Base-by-base conservation (phyloP, 2,329 filamentous ascomycete species). In the Leptosphaerulina australis region DNA sequence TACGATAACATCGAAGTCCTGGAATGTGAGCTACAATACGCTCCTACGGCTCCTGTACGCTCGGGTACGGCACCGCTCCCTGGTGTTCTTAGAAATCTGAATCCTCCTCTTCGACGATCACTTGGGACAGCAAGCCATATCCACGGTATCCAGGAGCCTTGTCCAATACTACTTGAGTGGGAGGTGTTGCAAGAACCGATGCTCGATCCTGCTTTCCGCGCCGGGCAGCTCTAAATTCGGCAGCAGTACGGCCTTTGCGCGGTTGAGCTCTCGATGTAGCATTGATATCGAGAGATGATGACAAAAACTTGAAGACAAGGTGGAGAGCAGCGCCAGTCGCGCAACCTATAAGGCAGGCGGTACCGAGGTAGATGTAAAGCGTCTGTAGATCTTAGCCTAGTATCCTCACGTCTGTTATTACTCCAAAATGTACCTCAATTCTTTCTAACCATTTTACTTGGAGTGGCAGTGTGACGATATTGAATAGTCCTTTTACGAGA, bases 51-150 rank as follows among this genome's bases (percentile, higher is more conserved):
- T 22, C 25, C 36, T 31, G 21, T 12, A 37, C 41, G 41, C 2
- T 24, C 37, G 10, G 5, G 11, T n/a, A 31, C 7, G 8, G n/a
- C 20, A 10, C 7, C 26, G 5, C 21, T 37, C 5, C 41, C 30
- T 14, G 7, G 10, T 2, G 2, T 12, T 3, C 14, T 73, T 59
- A 79, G 41, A 73, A 76, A 35, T 78, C 77, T 1, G 76, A 78
- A 66, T 88, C 86, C 41, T 87, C 85, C 67, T 90, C 88, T 69
- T 89, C 88, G 49, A 87, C 79, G 55, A 91, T 90, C 0, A 84
- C 88, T 66, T 88, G 84, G 21, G 81, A 79, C 33, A 88, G 72
- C 14, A 90, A 67, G 1, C 81, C 81, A 40, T 76, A 73, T 4
- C 76, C 59, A 7, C 53, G 58, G 21, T 53, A 31, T 12, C 39